Conservation (phyloP, 2,329 filamentous ascomycete genomes). For the Trichophyton mentagrophytes region DNA sequence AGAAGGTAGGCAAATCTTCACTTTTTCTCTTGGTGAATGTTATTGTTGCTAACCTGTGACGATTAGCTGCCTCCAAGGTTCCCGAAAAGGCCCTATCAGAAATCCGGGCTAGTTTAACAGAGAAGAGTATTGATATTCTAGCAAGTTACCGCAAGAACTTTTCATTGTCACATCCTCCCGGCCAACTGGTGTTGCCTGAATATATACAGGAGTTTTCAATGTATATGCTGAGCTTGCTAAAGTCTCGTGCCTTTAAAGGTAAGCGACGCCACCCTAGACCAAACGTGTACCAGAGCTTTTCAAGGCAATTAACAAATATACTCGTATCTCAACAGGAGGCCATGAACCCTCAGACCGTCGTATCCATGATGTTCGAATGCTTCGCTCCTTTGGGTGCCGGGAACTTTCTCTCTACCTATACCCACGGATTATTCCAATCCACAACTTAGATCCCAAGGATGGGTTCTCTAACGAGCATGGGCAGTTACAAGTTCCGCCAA, state of each 20-base stretch:
- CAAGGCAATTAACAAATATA: not conserved
- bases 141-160: constrained; percentile 89
- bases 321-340: constrained; percentile 43
- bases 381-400: constrained; percentile 72
- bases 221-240: constrained; percentile 83
- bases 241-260: constrained; percentile 81
- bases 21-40: constrained; percentile 3
- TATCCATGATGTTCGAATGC: constrained; percentile 80
- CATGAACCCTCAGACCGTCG: constrained; percentile 81
- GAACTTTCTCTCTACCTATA: constrained; percentile 90
- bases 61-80: constrained; percentile 63
- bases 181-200: constrained; percentile 88
- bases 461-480: constrained; percentile 90
- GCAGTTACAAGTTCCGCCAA: constrained; percentile 69
- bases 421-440: constrained; percentile 80
- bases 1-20: constrained; percentile 41
- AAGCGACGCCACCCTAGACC: constrained; percentile 9
- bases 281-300: not conserved
- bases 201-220: constrained; percentile 93
- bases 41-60: constrained; percentile 1
- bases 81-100: constrained; percentile 68
- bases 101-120: constrained; percentile 66
- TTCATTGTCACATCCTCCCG: constrained; percentile 71
- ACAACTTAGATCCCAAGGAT: constrained; percentile 75
- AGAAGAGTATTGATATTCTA: constrained; percentile 86